A percentile compares a stretch with the other conserved stretches of the same genome.
Evolutionary conservation across 2,329 filamentous ascomycete genomes (phyloP).

Genomic region (Thielaviopsis musarum): DNA sequence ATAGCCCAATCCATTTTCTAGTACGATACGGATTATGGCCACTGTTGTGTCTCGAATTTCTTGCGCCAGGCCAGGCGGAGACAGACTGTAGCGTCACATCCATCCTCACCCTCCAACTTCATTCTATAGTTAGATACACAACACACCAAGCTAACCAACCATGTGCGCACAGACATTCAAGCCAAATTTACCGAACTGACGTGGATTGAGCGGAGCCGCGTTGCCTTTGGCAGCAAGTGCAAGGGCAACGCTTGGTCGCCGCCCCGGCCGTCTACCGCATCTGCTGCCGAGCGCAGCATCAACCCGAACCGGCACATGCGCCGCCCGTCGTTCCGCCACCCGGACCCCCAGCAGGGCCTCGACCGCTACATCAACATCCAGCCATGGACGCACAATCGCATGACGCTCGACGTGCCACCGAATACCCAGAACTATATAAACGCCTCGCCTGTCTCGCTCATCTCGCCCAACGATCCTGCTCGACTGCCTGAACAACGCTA

Average conservation of each 20-base stretch:
- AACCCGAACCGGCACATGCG: background rate
- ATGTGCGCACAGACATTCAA: constrained; percentile 26
- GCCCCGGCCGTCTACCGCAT: constrained; percentile 3
- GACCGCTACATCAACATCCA: constrained; percentile 86
- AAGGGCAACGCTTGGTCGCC: constrained; percentile 6
- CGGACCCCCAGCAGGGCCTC: constrained; percentile 22
- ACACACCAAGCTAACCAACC: background rate
- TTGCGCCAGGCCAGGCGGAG: no score
- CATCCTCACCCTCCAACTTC: no score
- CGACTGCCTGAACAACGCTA: constrained; percentile 38
- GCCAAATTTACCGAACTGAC: constrained; percentile 35
- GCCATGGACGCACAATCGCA: constrained; percentile 73
- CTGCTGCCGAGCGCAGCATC: background rate
- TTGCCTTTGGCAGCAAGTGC: constrained; percentile 17
- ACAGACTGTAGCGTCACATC: no score
- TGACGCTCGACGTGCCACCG: constrained; percentile 62
- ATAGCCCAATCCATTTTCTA: no score
- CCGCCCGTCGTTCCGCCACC: constrained; percentile 9
- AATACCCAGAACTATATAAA: constrained; percentile 67
- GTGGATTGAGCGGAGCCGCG: constrained; percentile 34
- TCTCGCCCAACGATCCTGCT: constrained; percentile 23
- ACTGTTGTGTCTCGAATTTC: no score
- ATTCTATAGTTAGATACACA: no score
- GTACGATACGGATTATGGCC: no score
- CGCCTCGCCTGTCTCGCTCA: constrained; percentile 51